phyloP scores from a whole-genome alignment of 805 yeast genomes.

The Yarrowia yakushimensis region DNA sequence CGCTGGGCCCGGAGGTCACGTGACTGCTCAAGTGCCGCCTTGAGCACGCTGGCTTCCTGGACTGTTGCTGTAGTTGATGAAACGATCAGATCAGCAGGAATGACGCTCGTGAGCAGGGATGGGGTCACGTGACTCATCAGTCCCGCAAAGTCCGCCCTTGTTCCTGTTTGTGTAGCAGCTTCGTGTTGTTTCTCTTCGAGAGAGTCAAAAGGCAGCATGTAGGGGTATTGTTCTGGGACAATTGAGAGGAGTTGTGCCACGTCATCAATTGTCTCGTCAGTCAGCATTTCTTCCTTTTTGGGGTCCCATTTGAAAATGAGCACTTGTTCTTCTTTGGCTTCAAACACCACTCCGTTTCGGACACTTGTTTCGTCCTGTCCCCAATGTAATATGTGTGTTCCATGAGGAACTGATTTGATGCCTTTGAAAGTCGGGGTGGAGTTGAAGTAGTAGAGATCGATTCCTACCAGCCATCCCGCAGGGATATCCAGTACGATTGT shows the following conservation, averaged over 20 bases:
- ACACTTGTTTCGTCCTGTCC: slow-evolving; percentile 41
- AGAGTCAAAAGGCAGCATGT: slow-evolving; percentile 36
- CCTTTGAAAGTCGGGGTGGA: slow-evolving; percentile 45
- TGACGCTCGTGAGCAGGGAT: background rate
- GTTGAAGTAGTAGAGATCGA: slow-evolving; percentile 50
- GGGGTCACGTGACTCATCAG: slow-evolving; percentile 31
- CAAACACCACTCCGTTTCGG: slow-evolving; percentile 42
- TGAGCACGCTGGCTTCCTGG: slow-evolving; percentile 47
- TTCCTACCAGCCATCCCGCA: slow-evolving; percentile 43
- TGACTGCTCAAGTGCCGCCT: slow-evolving; percentile 40
- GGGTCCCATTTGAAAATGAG: slow-evolving; percentile 42
- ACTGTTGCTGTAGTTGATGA: slow-evolving; percentile 50
- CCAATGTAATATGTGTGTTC: slow-evolving; percentile 56
- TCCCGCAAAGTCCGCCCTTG: slow-evolving; percentile 42
- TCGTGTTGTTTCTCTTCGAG: background rate
- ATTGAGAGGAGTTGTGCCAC: slow-evolving; percentile 35
- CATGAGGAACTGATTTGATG: slow-evolving; percentile 49
- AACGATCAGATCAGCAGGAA: slow-evolving; percentile 28
- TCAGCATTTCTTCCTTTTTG: slow-evolving; percentile 37
- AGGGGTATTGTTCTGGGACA: slow-evolving; percentile 40
- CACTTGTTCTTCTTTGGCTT: slow-evolving; percentile 39
- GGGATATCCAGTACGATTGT: slow-evolving; percentile 39
- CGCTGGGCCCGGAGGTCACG: slow-evolving; percentile 31
- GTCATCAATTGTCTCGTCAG: slow-evolving; percentile 36
- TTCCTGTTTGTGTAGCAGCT: too few species aligned